Evolutionary conservation across 345 rosid species (phyloP), one percentile per base, ranked within the genome.

Genomic region (Hevea brasiliensis): DNA sequence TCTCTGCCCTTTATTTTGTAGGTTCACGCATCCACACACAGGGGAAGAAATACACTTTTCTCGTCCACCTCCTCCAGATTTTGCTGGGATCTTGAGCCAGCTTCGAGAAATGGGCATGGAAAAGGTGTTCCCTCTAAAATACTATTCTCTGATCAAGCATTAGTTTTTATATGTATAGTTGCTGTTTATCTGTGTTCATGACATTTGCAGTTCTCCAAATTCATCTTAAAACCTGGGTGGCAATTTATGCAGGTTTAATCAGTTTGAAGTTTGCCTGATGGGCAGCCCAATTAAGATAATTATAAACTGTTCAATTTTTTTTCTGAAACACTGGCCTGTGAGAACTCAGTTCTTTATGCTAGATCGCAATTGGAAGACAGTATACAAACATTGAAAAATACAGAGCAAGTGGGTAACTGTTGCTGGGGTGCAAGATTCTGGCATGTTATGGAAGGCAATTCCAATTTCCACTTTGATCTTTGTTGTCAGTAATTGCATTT

Each of bases 31-130:
- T 85, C 99, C 98, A 9, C 77, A 73, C 60, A 85, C 94, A 0
- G 79, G 87, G 18, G 74, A 92, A 53, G 76, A 81, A 32, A 74
- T 89, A 13, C 84, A 87, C 44, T 92, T 89, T 70, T 80, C 96
- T 58, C 80, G 94, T 80, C 90, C 84, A 40, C 97, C 96, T 3
- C 97, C 99, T 53, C 76, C 86, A 61, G 99, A 92, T 85, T 90
- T 92, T 81, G 74, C 87, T 24, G 77, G 74, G 72, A 77, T 83
- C 48, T 85, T 89, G 78, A 75, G 72, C 63, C 81, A 79, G 77
- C 90, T 95, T 71, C 90, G 89, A 55, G 59, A 80, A 72, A 75
- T 89, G 77, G 90, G 93, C 54, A 71, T n/a, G 35, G 86, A 83
- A 70, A 91, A 85, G 84, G 90, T 89, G 81, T 61, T 12, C 47